A percentile compares a stretch with the other conserved stretches of the same genome.
Conservation (phyloP, 805 yeast species). For the Schwanniomyces pseudopolymorphus region DNA sequence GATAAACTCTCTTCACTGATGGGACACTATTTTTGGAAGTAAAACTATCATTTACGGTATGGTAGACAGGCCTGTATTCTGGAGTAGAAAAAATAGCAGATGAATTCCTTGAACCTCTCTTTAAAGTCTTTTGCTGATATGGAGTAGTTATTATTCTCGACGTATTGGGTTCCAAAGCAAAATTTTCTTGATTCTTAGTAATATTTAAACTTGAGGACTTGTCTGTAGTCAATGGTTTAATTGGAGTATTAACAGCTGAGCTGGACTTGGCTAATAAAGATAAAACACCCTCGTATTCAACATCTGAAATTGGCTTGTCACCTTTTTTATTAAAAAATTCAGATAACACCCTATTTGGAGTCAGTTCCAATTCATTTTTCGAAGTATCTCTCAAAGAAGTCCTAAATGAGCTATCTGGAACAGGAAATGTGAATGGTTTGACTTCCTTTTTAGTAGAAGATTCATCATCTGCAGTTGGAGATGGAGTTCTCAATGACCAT, state of each 20-base stretch:
- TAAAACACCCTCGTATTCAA: slow-evolving; percentile 81
- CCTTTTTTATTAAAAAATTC: slow-evolving; percentile 75
- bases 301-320: slow-evolving; percentile 65
- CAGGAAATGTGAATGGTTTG: slow-evolving; percentile 8
- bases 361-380: not conserved
- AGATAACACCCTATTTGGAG: slow-evolving; percentile 58
- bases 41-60: slow-evolving; percentile 25
- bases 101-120: slow-evolving; percentile 17
- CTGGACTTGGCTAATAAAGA: slow-evolving; percentile 41
- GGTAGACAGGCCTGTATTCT: slow-evolving; percentile 39
- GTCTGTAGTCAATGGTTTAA: not conserved
- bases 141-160: slow-evolving; percentile 21
- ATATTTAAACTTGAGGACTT: not conserved
- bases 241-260: slow-evolving; percentile 6
- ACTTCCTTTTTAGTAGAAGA: not conserved
- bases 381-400: slow-evolving; percentile 1
- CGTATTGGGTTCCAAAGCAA: not conserved
- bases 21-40: slow-evolving; percentile 21
- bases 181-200: not conserved
- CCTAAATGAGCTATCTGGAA: slow-evolving; percentile 5
- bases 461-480: not conserved
- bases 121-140: slow-evolving; percentile 27
- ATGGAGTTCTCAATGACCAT: slow-evolving; percentile 2
- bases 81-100: slow-evolving; percentile 26
- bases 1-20: slow-evolving; percentile 43